phyloP scores from a whole-genome alignment of 2,329 filamentous ascomycete genomes.

The Penicillium sp. region DNA sequence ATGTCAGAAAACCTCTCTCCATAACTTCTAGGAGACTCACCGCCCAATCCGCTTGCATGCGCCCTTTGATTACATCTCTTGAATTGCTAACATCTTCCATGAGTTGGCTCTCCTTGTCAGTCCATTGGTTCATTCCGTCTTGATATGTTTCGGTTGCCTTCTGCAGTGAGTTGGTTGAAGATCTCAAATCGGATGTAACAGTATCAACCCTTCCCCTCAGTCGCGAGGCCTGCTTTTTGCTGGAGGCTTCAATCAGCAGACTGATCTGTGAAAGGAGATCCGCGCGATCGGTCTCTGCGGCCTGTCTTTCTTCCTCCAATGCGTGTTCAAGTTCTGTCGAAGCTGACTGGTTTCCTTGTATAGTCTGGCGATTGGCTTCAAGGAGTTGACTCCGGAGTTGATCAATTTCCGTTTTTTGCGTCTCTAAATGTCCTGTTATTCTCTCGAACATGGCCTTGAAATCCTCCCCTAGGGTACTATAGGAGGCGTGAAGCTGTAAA shows the following conservation, averaged over 20 bases:
- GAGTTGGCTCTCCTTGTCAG: slow-evolving; percentile 62
- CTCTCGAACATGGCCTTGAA: slow-evolving; percentile 84
- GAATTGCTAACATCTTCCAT: slow-evolving; percentile 69
- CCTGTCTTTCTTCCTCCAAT: slow-evolving; percentile 70
- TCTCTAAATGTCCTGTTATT: slow-evolving; percentile 67
- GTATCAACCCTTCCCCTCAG: slow-evolving; percentile 60
- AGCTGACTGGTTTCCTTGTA: slow-evolving; percentile 64
- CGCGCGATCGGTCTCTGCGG: slow-evolving; percentile 69
- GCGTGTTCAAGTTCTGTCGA: slow-evolving; percentile 64
- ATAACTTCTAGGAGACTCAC: slow-evolving; percentile 44
- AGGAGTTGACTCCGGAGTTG: slow-evolving; percentile 68
- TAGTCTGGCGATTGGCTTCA: slow-evolving; percentile 62
- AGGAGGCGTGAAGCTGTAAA: slow-evolving; percentile 71
- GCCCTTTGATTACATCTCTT: slow-evolving; percentile 72
- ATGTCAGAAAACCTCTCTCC: neutral
- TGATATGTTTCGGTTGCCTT: slow-evolving; percentile 63
- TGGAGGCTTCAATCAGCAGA: slow-evolving; percentile 69
- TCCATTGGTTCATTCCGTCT: slow-evolving; percentile 71
- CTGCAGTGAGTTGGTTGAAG: slow-evolving; percentile 63
- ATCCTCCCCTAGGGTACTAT: slow-evolving; percentile 76
- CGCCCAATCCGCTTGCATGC: slow-evolving; percentile 82
- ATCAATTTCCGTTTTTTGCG: slow-evolving; percentile 74
- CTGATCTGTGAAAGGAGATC: slow-evolving; percentile 73
- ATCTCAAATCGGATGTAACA: slow-evolving; percentile 62
- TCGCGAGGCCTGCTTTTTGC: slow-evolving; percentile 68